Evolutionary conservation across 2,329 filamentous ascomycete genomes (phyloP).

Genomic region (Malbranchea cinnamomea): DNA sequence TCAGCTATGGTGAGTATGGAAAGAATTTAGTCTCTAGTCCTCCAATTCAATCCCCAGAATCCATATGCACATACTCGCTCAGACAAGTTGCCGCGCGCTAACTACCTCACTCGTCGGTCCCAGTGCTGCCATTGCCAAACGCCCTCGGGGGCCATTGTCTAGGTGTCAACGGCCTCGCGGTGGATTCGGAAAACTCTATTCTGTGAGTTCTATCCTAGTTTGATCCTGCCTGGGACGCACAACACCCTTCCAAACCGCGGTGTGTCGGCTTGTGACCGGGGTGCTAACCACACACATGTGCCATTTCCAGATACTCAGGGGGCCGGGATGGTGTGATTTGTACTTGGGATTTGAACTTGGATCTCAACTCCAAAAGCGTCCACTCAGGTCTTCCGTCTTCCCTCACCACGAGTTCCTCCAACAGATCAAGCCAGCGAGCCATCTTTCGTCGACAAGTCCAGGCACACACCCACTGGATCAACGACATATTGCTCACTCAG

Average conservation of each 20-base stretch:
- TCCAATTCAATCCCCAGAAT: neutral
- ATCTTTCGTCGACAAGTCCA: conserved; percentile 49
- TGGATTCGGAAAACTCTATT: conserved; percentile 69
- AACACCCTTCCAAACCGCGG: conserved; percentile 2
- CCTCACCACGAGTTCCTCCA: conserved; percentile 13
- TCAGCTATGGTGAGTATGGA: conserved; percentile 52
- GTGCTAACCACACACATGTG: conserved; percentile 12
- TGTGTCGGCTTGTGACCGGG: neutral
- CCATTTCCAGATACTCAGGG: conserved; percentile 64
- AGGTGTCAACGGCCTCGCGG: conserved; percentile 84
- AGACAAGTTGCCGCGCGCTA: neutral
- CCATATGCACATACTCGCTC: neutral
- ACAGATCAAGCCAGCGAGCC: conserved; percentile 25
- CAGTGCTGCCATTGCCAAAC: conserved; percentile 59
- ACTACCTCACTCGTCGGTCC: conserved; percentile 6
- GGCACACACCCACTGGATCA: conserved; percentile 92
- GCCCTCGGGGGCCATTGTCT: conserved; percentile 74
- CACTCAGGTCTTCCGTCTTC: conserved; percentile 20
- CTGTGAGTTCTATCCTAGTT: conserved; percentile 52
- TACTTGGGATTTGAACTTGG: conserved; percentile 77
- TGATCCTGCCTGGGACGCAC: too few species aligned
- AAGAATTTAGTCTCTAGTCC: conserved; percentile 3
- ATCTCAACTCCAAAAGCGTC: conserved; percentile 32
- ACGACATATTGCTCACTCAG: conserved; percentile 72
- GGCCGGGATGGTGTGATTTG: conserved; percentile 92